Base-by-base conservation (phyloP, 345 rosid genomes). In the Boechera stricta region DNA sequence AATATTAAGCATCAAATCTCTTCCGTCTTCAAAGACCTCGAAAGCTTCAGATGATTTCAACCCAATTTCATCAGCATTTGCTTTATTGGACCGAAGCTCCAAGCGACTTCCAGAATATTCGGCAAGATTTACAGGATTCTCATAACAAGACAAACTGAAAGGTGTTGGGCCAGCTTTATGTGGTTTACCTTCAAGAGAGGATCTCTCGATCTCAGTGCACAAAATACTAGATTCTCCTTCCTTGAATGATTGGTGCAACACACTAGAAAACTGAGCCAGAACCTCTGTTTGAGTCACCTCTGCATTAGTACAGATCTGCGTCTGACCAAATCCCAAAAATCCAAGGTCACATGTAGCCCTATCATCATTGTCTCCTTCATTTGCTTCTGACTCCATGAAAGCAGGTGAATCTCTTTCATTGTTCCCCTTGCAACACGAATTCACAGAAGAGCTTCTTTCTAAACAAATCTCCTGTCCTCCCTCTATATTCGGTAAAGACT, bases 371-470 rank as follows among this genome's bases (percentile, higher is more conserved):
- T 61, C 55, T 75, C 26, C 42, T 59, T 58, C 67, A 18, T 66
- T 57, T 66, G 21, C 58, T 35, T 56, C 57, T 45, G 67, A 16
- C 54, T 59, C 69, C 18, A 24, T 69, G 13, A 55, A 61, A 51
- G 7, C 47, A 69, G n/a, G 63, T 32, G 56, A n/a, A 29, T 62
- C 4, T 69, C 65, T 44, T 38, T 44, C 56, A 61, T 60, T 42
- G 28, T 39, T 18, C 7, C 0, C 33, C 44, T 64, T 53, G 64
- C 54, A 41, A 38, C n/a, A 21, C 31, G 41, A 39, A 45, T 24
- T 52, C 70, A 63, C 36, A 60, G 55, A 69, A 39, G 63, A 68
- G 48, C 69, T 68, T 59, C 62, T 61, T 68, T 51, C 69, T 61
- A 41, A 41, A 52, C 48, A 69, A 52, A 59, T 10, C n/a, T 11